phyloP scores from a whole-genome alignment of 495 filamentous ascomycete species.

The Aspergillus steynii region DNA sequence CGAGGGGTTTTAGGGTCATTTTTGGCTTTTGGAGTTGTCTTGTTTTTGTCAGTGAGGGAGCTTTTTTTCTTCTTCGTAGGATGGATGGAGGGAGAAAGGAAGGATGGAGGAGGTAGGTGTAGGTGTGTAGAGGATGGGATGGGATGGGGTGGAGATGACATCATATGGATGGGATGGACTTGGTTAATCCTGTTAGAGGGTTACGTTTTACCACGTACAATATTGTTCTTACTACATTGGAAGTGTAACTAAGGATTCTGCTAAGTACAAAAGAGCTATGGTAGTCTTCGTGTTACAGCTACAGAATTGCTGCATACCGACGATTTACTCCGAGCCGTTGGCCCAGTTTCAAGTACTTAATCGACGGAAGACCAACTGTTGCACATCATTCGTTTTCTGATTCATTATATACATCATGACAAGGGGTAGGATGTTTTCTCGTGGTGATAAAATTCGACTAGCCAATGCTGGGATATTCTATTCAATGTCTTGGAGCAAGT shows the following conservation, averaged over 20 bases:
- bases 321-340: not conserved
- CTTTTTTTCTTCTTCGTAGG: not conserved
- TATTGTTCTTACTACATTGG: too few relatives aligned
- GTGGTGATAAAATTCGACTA: not conserved
- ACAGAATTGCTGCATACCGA: not conserved
- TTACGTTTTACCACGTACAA: too few relatives aligned
- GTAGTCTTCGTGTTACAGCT: not conserved
- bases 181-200: not conserved
- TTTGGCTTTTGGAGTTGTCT: slow-evolving; percentile 8
- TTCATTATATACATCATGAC: slow-evolving; percentile 20
- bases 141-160: not conserved
- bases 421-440: slow-evolving; percentile 6
- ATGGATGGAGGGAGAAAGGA: not conserved
- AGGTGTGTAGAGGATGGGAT: not conserved
- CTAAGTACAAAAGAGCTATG: not conserved
- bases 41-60: not conserved
- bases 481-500: not conserved
- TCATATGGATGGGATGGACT: not conserved
- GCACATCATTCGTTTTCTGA: slow-evolving; percentile 10
- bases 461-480: not conserved
- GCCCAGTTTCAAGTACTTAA: not conserved
- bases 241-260: too few relatives aligned
- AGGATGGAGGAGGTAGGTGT: not conserved
- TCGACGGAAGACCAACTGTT: not conserved
- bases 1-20: slow-evolving; percentile 11